Evolutionary conservation across 805 yeast genomes (phyloP).

Genomic region (Metschnikowia continentalis): DNA sequence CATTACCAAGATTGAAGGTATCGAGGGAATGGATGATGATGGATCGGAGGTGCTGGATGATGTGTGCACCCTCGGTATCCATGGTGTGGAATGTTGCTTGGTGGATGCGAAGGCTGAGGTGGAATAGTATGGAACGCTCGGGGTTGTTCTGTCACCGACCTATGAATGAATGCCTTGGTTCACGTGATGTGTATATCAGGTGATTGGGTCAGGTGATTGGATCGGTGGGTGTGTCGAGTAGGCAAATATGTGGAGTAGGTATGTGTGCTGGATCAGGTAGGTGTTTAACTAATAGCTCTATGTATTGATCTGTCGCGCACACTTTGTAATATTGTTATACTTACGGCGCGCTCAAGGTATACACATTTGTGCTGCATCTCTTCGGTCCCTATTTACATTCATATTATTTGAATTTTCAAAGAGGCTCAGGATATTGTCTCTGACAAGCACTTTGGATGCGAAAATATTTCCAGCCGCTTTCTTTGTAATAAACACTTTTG

Average conservation of each 20-base stretch:
- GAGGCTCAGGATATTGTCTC: not conserved
- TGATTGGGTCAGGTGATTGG: no score
- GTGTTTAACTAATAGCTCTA: not conserved
- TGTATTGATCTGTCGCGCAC: not conserved
- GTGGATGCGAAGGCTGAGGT: not conserved
- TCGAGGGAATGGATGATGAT: constrained; percentile 68
- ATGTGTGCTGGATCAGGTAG: no score
- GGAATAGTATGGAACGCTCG: no score
- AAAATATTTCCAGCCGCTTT: no score
- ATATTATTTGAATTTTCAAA: no score
- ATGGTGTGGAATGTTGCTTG: constrained; percentile 3
- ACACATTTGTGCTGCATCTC: not conserved
- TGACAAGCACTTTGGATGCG: no score
- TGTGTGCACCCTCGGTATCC: constrained; percentile 19
- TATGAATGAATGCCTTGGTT: no score
- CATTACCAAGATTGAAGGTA: constrained; percentile 63
- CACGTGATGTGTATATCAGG: no score
- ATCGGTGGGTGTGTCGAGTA: no score
- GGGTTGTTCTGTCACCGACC: no score
- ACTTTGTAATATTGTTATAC: not conserved
- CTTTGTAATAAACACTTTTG: no score
- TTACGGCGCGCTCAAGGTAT: not conserved
- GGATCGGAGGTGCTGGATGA: constrained; percentile 47
- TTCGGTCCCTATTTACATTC: not conserved
- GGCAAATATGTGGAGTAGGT: no score